Conservation (phyloP, 2,329 filamentous ascomycete species). For the Aspergillus texensis region DNA sequence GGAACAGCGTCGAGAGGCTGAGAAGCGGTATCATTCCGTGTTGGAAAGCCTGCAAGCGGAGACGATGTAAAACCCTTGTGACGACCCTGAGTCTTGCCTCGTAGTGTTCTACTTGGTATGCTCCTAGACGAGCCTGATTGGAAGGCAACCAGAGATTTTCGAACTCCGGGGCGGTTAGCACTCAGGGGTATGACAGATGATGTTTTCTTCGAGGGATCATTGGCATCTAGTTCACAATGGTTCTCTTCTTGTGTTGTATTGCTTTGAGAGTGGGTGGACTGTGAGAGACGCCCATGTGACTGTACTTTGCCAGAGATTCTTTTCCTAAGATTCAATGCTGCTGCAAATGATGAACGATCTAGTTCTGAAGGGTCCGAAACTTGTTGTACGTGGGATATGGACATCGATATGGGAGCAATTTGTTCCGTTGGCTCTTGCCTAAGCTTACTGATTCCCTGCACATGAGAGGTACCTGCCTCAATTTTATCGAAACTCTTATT, state of each 20-base stretch:
- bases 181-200: background rate
- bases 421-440: constrained; percentile 2
- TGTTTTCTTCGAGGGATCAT: background rate
- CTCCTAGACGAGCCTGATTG: background rate
- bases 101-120: constrained; percentile 2
- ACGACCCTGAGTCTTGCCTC: constrained; percentile 16
- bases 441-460: background rate
- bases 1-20: background rate
- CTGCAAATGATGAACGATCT: constrained; percentile 29
- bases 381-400: constrained; percentile 1
- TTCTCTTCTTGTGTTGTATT: constrained; percentile 5
- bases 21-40: constrained; percentile 16
- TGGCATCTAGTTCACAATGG: background rate
- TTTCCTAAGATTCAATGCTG: constrained; percentile 26
- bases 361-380: constrained; percentile 20
- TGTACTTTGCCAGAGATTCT: constrained; percentile 10
- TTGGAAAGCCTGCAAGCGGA: constrained; percentile 32
- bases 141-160: background rate
- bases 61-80: constrained; percentile 35
- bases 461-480: constrained; percentile 23
- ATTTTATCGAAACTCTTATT: constrained; percentile 5
- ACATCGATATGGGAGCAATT: background rate
- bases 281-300: background rate
- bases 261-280: constrained; percentile 1
- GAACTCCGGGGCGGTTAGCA: background rate